Percentiles rank a stretch among this genome's conserved stretches.
Conservation (phyloP, 768 basidiomycete genomes). For the Dacryopinax primogenitus region DNA sequence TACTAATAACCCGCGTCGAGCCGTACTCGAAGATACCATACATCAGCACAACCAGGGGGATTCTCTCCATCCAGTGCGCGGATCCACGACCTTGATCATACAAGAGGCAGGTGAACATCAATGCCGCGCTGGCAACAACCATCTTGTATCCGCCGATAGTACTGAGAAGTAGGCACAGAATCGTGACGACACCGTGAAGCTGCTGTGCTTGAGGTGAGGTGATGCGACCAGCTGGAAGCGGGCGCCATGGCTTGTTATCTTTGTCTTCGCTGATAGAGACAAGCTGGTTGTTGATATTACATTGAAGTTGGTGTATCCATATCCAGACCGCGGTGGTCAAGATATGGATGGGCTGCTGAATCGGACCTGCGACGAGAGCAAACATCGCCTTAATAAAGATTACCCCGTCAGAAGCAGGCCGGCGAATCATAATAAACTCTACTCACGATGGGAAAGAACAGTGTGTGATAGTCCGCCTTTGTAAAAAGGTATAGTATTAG, state of each 20-base stretch:
- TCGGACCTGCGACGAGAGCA: conserved; percentile 27
- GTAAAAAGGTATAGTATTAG: conserved; percentile 29
- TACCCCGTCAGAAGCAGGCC: background rate
- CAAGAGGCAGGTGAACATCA: conserved; percentile 26
- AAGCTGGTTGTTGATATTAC: conserved; percentile 36
- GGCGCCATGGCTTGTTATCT: conserved; percentile 36
- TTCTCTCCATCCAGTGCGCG: conserved; percentile 31
- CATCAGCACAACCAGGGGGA: conserved; percentile 30
- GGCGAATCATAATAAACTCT: background rate
- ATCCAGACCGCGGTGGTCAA: conserved; percentile 32
- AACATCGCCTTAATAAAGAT: conserved; percentile 25
- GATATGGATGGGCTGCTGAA: conserved; percentile 17
- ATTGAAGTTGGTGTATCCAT: conserved; percentile 36
- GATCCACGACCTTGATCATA: conserved; percentile 33
- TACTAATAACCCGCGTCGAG: conserved; percentile 31
- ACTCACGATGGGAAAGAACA: conserved; percentile 28
- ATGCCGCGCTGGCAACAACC: conserved; percentile 27
- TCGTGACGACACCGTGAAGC: conserved; percentile 30
- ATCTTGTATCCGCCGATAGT: conserved; percentile 25
- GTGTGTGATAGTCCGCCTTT: conserved; percentile 27
- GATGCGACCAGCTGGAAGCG: conserved; percentile 35
- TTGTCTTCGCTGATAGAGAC: conserved; percentile 33
- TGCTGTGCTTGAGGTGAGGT: conserved; percentile 26
- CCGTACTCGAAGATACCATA: conserved; percentile 32
- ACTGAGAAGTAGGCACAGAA: conserved; percentile 29